A percentile compares a stretch with the other conserved stretches of the same genome.
Conservation (phyloP, 208 protist species). For the Strigomonas galati region DNA sequence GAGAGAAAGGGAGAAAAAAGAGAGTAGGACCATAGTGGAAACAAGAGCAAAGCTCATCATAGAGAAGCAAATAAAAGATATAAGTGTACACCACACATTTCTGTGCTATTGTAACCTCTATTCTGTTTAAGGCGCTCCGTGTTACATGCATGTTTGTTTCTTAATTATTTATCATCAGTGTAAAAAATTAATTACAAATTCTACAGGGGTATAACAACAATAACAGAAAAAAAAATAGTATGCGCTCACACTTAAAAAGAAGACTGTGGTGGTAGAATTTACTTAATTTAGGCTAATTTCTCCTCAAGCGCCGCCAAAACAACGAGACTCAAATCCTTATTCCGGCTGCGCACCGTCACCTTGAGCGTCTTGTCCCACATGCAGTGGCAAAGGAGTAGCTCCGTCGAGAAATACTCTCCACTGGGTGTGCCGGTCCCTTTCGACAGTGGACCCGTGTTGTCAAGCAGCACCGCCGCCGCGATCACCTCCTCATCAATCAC, state of each 20-base stretch:
- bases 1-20: neutral
- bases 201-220: neutral
- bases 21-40: neutral
- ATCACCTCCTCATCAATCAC: conserved; percentile 62
- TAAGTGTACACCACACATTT: neutral
- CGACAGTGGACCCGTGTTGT: neutral
- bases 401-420: too few species aligned
- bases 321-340: neutral
- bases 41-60: neutral
- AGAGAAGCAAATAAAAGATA: neutral
- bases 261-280: too few species aligned
- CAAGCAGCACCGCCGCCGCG: conserved; percentile 29
- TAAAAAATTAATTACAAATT: too few species aligned
- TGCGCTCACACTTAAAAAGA: too few species aligned
- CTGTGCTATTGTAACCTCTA: too few species aligned
- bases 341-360: conserved; percentile 4
- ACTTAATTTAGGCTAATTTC: too few species aligned
- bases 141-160: too few species aligned
- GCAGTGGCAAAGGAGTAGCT: too few species aligned
- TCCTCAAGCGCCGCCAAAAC: neutral
- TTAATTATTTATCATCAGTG: too few species aligned
- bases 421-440: neutral
- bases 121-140: too few species aligned
- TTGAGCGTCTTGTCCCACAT: neutral
- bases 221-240: conserved; percentile 1